phyloP scores from a whole-genome alignment of 495 filamentous ascomycete genomes.

The Ramalina peruviana region DNA sequence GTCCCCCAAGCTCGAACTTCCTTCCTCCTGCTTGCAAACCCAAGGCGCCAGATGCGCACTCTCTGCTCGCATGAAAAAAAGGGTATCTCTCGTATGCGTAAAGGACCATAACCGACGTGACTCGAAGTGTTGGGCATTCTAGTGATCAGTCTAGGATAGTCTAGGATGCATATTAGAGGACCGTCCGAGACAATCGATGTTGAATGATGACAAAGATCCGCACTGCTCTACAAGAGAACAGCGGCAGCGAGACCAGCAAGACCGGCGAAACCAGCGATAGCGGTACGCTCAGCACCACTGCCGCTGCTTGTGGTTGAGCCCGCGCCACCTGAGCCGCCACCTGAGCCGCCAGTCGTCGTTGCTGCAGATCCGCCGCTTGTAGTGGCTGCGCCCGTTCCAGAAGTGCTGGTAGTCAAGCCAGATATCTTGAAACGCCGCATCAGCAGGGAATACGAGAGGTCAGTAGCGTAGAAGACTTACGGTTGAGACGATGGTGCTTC shows the following conservation, averaged over 20 bases:
- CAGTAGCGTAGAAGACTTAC: no score
- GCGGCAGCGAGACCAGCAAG: conserved; percentile 14
- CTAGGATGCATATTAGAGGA: neutral
- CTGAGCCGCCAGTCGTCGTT: conserved; percentile 1
- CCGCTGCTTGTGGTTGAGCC: conserved; percentile 3
- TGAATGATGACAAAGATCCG: neutral
- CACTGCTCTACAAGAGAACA: conserved; percentile 10
- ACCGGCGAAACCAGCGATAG: conserved; percentile 9
- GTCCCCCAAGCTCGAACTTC: no score
- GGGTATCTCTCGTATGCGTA: conserved; percentile 1
- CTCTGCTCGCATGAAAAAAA: neutral
- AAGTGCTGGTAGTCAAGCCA: neutral
- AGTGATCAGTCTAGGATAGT: neutral
- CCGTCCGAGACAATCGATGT: neutral
- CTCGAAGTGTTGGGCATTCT: neutral
- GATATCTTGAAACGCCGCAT: no score
- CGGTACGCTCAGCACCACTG: conserved; percentile 7
- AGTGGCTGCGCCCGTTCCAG: conserved; percentile 13
- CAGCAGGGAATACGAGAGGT: no score
- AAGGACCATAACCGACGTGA: conserved; percentile 10
- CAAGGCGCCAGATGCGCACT: no score
- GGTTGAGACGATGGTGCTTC: no score
- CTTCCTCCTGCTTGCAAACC: no score
- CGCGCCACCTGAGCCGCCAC: neutral
- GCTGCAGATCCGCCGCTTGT: conserved; percentile 9